phyloP scores from a whole-genome alignment of 176 grass and related monocot species.

The Paspalum notatum region DNA sequence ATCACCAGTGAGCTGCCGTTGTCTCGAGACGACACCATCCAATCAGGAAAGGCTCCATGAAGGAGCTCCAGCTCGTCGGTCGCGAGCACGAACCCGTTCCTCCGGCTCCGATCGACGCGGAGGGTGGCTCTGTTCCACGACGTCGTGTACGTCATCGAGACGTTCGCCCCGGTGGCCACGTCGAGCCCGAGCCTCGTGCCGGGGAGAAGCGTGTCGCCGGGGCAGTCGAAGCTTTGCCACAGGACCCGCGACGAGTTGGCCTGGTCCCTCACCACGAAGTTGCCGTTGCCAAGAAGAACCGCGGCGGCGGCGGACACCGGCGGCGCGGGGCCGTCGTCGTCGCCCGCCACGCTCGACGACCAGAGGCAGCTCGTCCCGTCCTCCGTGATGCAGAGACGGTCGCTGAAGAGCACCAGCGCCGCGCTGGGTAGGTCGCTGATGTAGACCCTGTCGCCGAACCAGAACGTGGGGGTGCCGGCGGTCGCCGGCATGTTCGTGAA shows the following conservation, averaged over 20 bases:
- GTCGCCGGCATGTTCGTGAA: background rate
- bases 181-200: slow-evolving; percentile 49
- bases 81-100: slow-evolving; percentile 46
- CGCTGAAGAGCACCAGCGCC: slow-evolving; percentile 13
- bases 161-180: slow-evolving; percentile 43
- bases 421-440: background rate
- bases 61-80: background rate
- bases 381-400: slow-evolving; percentile 31
- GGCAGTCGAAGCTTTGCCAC: slow-evolving; percentile 59
- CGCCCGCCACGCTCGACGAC: background rate
- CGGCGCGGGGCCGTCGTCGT: background rate
- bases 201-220: slow-evolving; percentile 52
- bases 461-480: background rate
- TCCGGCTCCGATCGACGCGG: slow-evolving; percentile 24
- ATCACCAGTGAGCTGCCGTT: slow-evolving; percentile 37
- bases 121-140: slow-evolving; percentile 35
- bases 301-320: background rate
- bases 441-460: slow-evolving; percentile 24
- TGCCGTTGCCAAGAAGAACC: slow-evolving; percentile 28
- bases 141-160: slow-evolving; percentile 8
- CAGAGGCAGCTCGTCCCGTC: background rate
- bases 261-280: slow-evolving; percentile 33
- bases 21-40: slow-evolving; percentile 31
- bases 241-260: slow-evolving; percentile 21
- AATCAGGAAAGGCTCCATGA: slow-evolving; percentile 34